Evolutionary conservation across 1,139 yeast species (phyloP).

Genomic region (Entelexis sorbosivorans): DNA sequence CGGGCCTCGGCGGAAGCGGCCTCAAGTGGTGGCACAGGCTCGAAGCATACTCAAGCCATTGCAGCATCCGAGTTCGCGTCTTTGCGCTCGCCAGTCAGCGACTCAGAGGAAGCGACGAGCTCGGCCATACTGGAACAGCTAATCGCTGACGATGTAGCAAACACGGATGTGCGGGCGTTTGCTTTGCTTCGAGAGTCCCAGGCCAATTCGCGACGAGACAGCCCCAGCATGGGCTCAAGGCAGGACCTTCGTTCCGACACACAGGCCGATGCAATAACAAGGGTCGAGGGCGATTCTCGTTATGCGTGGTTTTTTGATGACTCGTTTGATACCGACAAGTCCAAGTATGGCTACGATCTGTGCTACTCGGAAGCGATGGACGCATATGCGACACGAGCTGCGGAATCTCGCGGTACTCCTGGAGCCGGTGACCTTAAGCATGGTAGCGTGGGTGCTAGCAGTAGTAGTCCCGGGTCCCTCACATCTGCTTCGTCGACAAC

Average conservation of each 20-base stretch:
- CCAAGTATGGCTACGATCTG: constrained; percentile 25
- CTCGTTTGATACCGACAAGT: constrained; percentile 19
- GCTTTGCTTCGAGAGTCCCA: neutral
- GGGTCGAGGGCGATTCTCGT: constrained; percentile 10
- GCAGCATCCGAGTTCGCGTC: neutral
- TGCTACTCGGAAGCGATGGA: constrained; percentile 19
- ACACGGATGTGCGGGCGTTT: neutral
- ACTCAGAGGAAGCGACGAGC: neutral
- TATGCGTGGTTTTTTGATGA: constrained; percentile 29
- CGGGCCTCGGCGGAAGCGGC: neutral
- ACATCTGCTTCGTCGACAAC: neutral
- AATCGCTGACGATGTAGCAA: neutral
- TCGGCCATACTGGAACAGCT: neutral
- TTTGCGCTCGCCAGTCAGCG: neutral
- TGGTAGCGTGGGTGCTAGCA: neutral
- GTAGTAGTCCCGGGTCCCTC: neutral
- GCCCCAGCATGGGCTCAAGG: no score
- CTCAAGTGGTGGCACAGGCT: neutral
- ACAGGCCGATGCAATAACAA: constrained; percentile 4
- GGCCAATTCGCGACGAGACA: no score
- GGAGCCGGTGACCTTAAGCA: neutral
- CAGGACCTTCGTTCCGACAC: no score
- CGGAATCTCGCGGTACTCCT: neutral
- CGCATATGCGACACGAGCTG: constrained; percentile 12
- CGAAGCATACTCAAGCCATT: neutral